Percentiles rank a stretch among this genome's conserved stretches.
These are phyloP conservation scores for Kappamyces sp. DNA, from an alignment of 192 early-diverging fungal species.

Conservation along the genomic window DNA sequence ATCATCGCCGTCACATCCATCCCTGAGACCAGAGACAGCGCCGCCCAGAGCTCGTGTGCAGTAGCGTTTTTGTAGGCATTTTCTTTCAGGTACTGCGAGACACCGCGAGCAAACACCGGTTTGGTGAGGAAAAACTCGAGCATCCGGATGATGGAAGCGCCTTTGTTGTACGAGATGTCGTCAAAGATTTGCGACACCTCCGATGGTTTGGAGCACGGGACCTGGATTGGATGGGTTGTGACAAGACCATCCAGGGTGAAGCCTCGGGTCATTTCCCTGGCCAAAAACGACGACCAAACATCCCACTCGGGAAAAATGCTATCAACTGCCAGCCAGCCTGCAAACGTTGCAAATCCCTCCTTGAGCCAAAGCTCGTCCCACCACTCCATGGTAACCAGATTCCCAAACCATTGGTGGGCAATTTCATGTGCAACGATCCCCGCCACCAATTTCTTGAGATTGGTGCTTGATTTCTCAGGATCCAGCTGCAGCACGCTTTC, in stretches of 20 bases:
- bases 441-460: constrained; percentile 66
- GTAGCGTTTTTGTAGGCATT: constrained; percentile 73
- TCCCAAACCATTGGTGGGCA: constrained; percentile 69
- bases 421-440: constrained; percentile 74
- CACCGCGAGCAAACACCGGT: constrained; percentile 12
- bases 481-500: constrained; percentile 68
- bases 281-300: constrained; percentile 72
- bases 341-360: constrained; percentile 88
- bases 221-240: constrained; percentile 79
- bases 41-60: constrained; percentile 73
- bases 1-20: constrained; percentile 67
- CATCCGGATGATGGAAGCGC: constrained; percentile 80
- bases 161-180: constrained; percentile 72
- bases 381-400: constrained; percentile 83
- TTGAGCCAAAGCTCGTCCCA: constrained; percentile 85
- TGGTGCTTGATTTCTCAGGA: constrained; percentile 56
- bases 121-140: constrained; percentile 43
- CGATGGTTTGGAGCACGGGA: constrained; percentile 63
- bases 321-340: constrained; percentile 70
- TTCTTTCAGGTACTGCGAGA: constrained; percentile 48
- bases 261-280: constrained; percentile 63
- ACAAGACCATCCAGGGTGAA: constrained; percentile 65
- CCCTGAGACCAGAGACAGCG: constrained; percentile 64
- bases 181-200: constrained; percentile 86
- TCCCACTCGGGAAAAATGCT: constrained; percentile 82